phyloP scores from a whole-genome alignment of 2,329 filamentous ascomycete species.

The Cordyceps cicadae region DNA sequence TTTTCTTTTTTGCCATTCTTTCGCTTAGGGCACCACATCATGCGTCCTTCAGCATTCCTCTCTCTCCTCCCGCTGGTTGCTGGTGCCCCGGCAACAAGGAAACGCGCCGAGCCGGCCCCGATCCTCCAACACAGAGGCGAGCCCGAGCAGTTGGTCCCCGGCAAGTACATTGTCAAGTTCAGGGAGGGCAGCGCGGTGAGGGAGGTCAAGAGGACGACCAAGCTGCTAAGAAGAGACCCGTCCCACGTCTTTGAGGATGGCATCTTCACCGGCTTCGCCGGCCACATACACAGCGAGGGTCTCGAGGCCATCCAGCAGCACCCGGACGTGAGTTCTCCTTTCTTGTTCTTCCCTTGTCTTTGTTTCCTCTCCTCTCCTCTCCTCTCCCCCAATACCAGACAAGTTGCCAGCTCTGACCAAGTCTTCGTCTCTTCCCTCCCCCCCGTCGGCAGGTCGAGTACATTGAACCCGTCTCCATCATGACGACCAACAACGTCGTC shows the following conservation, averaged over 20 bases:
- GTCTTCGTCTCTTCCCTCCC: neutral
- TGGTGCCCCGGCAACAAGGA: neutral
- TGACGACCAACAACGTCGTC: conserved; percentile 19
- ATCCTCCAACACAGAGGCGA: conserved; percentile 13
- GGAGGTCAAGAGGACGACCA: conserved; percentile 11
- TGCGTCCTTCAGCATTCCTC: conserved; percentile 5
- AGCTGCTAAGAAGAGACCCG: conserved; percentile 13
- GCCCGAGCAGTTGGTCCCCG: conserved; percentile 9
- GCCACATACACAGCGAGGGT: conserved; percentile 10
- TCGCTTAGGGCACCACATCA: neutral
- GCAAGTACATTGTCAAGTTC: conserved; percentile 20
- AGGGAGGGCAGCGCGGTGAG: conserved; percentile 13
- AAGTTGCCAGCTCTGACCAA: neutral
- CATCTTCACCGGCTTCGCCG: conserved; percentile 16
- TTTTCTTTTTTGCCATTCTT: neutral
- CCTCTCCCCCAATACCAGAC: too few species aligned
- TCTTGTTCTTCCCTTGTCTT: neutral
- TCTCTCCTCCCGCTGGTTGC: conserved; percentile 8
- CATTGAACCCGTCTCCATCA: conserved; percentile 26
- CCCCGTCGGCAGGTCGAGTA: conserved; percentile 21
- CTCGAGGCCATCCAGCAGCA: conserved; percentile 14
- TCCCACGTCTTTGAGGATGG: conserved; percentile 16
- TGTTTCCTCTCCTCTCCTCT: neutral
- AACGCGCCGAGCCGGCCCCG: conserved; percentile 15
- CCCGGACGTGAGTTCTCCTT: conserved; percentile 10